Conservation (phyloP, 257 asterid species). For the Nicotiana benthamiana region DNA sequence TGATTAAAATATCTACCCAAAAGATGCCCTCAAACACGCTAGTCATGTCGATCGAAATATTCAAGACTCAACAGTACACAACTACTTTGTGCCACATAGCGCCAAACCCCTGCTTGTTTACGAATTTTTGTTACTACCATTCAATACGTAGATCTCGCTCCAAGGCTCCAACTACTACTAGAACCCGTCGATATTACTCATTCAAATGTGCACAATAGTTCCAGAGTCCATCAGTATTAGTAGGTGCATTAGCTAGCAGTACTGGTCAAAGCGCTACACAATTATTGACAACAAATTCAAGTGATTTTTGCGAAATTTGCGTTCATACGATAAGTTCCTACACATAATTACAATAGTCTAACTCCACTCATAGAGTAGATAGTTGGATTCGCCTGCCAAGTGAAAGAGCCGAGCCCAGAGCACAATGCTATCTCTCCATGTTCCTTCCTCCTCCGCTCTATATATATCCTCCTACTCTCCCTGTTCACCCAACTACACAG, state of each 20-base stretch:
- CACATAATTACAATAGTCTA: not conserved
- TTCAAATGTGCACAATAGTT: not conserved
- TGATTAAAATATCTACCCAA: too few species aligned
- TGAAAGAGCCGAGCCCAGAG: too few species aligned
- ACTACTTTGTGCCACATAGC: too few species aligned
- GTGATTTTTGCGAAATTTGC: not conserved
- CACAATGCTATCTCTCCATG: not conserved
- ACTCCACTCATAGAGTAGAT: not conserved
- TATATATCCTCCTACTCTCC: not conserved
- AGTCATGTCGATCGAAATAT: too few species aligned
- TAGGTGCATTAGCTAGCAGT: not conserved
- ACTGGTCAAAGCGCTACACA: not conserved
- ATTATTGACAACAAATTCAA: not conserved
- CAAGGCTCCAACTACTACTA: too few species aligned
- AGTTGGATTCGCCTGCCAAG: too few species aligned
- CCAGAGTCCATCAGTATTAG: not conserved
- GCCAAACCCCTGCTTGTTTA: too few species aligned
- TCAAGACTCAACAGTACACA: too few species aligned
- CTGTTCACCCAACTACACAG: not conserved
- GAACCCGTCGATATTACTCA: too few species aligned
- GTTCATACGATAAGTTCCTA: not conserved
- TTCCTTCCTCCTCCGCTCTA: not conserved
- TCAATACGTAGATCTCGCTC: too few species aligned
- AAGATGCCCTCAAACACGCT: too few species aligned
- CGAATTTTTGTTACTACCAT: too few species aligned